phyloP scores from a whole-genome alignment of 805 yeast species.

The Candida stauntonica region DNA sequence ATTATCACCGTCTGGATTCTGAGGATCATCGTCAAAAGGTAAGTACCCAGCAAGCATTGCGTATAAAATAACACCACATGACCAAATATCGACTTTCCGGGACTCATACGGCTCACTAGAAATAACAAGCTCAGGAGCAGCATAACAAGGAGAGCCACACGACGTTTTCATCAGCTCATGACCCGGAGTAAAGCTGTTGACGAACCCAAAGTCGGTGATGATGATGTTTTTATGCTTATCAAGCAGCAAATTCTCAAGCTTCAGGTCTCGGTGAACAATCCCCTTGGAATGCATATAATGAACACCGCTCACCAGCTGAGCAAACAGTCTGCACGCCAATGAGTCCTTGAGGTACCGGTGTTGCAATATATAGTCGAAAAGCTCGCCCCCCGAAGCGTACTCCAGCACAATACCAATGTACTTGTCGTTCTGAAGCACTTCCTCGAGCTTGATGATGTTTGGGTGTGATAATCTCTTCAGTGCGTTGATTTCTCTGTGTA shows the following conservation, averaged over 20 bases:
- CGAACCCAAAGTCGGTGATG: constrained; percentile 88
- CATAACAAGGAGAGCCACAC: constrained; percentile 91
- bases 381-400: constrained; percentile 96
- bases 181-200: constrained; percentile 62
- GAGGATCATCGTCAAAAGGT: constrained; percentile 97
- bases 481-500: constrained; percentile 90
- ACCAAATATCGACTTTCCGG: constrained; percentile 94
- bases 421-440: constrained; percentile 88
- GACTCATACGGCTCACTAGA: constrained; percentile 87
- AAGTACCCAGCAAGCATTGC: constrained; percentile 97
- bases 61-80: constrained; percentile 89
- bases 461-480: constrained; percentile 85
- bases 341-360: constrained; percentile 85
- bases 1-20: constrained; percentile 94
- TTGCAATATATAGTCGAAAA: constrained; percentile 85
- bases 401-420: constrained; percentile 95
- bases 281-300: constrained; percentile 73
- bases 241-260: constrained; percentile 71
- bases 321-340: constrained; percentile 80
- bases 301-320: constrained; percentile 92
- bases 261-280: constrained; percentile 69
- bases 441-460: constrained; percentile 85
- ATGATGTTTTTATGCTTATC: constrained; percentile 67
- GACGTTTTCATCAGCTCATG: constrained; percentile 86
- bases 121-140: constrained; percentile 95